Base-by-base conservation (phyloP, 2,329 filamentous ascomycete species). In the Orbilia javanica region DNA sequence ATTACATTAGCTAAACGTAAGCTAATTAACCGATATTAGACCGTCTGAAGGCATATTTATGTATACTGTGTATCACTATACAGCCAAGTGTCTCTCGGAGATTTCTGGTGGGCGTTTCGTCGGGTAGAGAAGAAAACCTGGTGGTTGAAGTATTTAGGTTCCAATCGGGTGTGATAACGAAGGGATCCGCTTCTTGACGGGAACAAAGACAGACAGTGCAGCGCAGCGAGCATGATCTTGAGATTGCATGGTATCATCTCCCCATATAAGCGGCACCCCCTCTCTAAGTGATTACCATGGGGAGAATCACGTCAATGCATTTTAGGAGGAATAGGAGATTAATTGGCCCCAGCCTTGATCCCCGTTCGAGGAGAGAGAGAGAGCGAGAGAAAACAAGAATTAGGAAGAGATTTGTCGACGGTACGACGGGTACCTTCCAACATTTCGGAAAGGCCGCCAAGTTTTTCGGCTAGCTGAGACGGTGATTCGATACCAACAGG, bases 391-490 rank as follows among this genome's bases (percentile, higher is more conserved):
- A 20, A 13, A 31, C n/a, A 36, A 36, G 52, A 4, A 44, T 18
- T 11, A 11, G 34, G 42, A 20, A 44, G 36, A 39, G 7, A 31
- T 7, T 31, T 31, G 29, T 11, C 3, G 11, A 15, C 39, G 11
- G 7, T 22, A 31, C 15, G 27, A 50, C 20, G 62, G 25, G 42
- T 18, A 31, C 36, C 25, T 53, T 25, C 50, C 50, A 65, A 65
- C 60, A 65, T 48, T 48, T 65, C 44, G 62, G 44, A 29, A 39
- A 25, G 22, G 6, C 25, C 42, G 70, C 70, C 70, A 73, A 73
- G 62, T n/a, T n/a, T 48, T 57, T 73, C 70, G 70, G 70, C 63
- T 68, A 67, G 70, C 44, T 68, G 50, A 39, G 52, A 52, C 72
- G 53, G 72, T 65, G 44, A 64, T 57, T 76, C 52, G 55, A 39